Conservation (phyloP, 352 stramenopile genomes). For the Pythium dissotocum region DNA sequence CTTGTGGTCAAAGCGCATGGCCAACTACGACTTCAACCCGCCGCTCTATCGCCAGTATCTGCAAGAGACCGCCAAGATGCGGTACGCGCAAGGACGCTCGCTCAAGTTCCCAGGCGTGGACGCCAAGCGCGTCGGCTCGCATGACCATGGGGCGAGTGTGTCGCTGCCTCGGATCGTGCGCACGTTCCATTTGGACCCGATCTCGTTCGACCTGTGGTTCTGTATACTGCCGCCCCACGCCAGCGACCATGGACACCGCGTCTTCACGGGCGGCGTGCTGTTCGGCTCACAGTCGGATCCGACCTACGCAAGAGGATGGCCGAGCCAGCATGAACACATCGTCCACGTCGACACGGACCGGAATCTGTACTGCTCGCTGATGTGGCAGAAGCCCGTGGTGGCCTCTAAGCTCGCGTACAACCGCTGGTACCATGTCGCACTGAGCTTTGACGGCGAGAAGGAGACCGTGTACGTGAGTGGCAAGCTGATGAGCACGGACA, state of each 20-base stretch:
- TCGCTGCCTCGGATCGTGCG: conserved; percentile 24
- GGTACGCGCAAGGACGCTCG: conserved; percentile 24
- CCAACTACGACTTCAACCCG: conserved; percentile 29
- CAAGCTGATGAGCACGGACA: conserved; percentile 41
- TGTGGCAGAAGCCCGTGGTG: conserved; percentile 32
- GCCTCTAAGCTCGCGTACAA: conserved; percentile 25
- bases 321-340: conserved; percentile 43
- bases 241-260: conserved; percentile 11
- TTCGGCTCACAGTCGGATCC: conserved; percentile 46
- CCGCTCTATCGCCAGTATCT: conserved; percentile 23
- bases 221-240: conserved; percentile 27
- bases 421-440: conserved; percentile 74
- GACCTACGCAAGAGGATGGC: conserved; percentile 26
- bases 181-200: conserved; percentile 24
- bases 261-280: conserved; percentile 37
- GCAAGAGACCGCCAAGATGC: conserved; percentile 29
- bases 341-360: conserved; percentile 41
- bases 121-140: conserved; percentile 14
- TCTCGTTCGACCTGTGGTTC: conserved; percentile 57
- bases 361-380: conserved; percentile 48
- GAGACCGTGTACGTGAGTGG: conserved; percentile 61
- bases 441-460: conserved; percentile 49
- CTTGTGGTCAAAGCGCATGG: conserved; percentile 22
- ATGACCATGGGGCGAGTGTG: conserved; percentile 18
- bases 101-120: conserved; percentile 26